A percentile compares a stretch with the other conserved stretches of the same genome.
Conservation (phyloP, 176 grass and related monocot genomes). For the Oryza rufipogon region DNA sequence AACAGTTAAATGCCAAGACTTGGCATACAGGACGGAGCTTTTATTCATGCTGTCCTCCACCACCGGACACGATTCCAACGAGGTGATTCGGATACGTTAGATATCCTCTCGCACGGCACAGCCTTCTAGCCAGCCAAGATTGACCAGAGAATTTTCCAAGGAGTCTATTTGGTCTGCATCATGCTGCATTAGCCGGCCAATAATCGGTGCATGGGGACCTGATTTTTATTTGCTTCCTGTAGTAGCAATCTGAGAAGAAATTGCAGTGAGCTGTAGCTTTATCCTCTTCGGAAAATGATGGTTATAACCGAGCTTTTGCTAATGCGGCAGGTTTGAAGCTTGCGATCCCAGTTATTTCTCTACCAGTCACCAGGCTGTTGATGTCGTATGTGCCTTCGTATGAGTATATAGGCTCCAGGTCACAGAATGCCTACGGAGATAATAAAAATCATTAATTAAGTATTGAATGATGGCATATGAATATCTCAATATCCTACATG, state of each 20-base stretch:
- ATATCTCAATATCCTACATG: not conserved
- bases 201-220: not conserved
- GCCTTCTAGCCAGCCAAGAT: constrained; percentile 26
- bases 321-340: constrained; percentile 77
- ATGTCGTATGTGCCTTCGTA: constrained; percentile 84
- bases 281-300: not conserved
- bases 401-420: constrained; percentile 81
- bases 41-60: not conserved
- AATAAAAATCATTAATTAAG: constrained; percentile 6
- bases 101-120: not conserved
- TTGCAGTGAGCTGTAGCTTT: not conserved
- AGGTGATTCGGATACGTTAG: not conserved
- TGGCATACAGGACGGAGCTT: not conserved
- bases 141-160: constrained; percentile 12
- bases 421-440: constrained; percentile 69
- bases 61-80: not conserved
- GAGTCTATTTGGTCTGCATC: not conserved
- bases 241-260: not conserved
- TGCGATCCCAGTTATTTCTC: constrained; percentile 79
- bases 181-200: not conserved
- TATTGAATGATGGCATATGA: not conserved
- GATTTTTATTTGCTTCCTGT: constrained; percentile 11
- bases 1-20: not conserved
- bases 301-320: constrained; percentile 50
- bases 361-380: constrained; percentile 71